These are phyloP conservation scores for Metschnikowia matae DNA, from an alignment of 805 yeast species.

Conservation along the genomic window DNA sequence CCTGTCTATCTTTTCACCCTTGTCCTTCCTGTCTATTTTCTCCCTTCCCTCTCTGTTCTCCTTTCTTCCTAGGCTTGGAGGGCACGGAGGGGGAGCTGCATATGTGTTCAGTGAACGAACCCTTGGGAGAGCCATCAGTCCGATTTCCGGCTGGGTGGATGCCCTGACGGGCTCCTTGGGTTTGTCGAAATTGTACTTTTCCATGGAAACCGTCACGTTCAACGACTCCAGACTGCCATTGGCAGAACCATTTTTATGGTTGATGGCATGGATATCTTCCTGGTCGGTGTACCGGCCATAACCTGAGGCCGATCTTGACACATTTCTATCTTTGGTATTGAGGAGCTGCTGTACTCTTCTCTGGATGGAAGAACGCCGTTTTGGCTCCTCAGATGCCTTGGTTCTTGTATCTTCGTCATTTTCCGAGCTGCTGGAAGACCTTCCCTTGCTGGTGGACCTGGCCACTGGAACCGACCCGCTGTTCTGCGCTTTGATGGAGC, in stretches of 20 bases:
- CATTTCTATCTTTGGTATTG: conserved; percentile 32
- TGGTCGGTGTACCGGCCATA: conserved; percentile 71
- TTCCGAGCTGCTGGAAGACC: conserved; percentile 1
- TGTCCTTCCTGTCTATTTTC: conserved; percentile 21
- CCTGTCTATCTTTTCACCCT: conserved; percentile 22
- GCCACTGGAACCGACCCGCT: conserved; percentile 8
- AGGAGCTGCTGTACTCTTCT: conserved; percentile 51
- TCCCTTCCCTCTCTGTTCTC: not conserved
- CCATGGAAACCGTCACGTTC: not conserved
- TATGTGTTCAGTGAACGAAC: not conserved
- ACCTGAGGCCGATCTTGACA: conserved; percentile 69
- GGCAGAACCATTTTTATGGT: conserved; percentile 23
- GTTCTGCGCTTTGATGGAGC: conserved; percentile 17
- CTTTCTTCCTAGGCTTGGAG: conserved; percentile 18
- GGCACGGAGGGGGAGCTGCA: conserved; percentile 36
- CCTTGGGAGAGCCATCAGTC: not conserved
- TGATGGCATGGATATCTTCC: conserved; percentile 19
- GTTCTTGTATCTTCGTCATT: conserved; percentile 6
- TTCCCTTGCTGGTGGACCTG: not conserved
- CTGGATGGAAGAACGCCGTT: conserved; percentile 42
- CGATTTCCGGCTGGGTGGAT: not conserved
- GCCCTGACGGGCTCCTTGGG: not conserved
- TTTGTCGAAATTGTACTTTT: conserved; percentile 8
- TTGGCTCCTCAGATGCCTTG: conserved; percentile 6
- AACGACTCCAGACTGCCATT: conserved; percentile 25